Conservation (phyloP, 371 early-diverging fungal genomes). For the Rhizopus sp. region DNA sequence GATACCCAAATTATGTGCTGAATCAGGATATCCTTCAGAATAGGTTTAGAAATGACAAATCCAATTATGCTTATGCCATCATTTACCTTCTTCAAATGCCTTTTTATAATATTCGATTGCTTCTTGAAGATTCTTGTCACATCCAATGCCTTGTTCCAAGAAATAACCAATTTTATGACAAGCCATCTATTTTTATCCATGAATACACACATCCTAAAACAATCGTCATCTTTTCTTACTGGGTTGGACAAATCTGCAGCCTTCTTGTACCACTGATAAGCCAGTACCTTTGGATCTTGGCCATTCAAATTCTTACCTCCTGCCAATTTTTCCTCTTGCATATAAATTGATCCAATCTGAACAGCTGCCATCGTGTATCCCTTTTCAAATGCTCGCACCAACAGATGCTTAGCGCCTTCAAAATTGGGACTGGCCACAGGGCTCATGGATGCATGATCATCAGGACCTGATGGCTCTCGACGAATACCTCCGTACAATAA, state of each 20-base stretch:
- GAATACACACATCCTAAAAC: not conserved
- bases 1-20: slow-evolving; percentile 62
- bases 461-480: slow-evolving; percentile 36
- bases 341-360: slow-evolving; percentile 59
- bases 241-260: slow-evolving; percentile 59
- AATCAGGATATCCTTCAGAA: slow-evolving; percentile 55
- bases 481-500: slow-evolving; percentile 61
- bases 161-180: slow-evolving; percentile 61
- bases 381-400: slow-evolving; percentile 56
- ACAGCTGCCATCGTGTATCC: slow-evolving; percentile 64
- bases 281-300: slow-evolving; percentile 51
- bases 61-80: not conserved
- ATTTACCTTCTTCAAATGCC: slow-evolving; percentile 53
- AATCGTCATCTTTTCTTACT: slow-evolving; percentile 26
- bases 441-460: slow-evolving; percentile 47
- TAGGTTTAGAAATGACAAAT: not conserved
- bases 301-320: slow-evolving; percentile 54
- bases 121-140: slow-evolving; percentile 39
- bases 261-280: slow-evolving; percentile 54
- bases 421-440: slow-evolving; percentile 62
- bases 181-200: slow-evolving; percentile 46
- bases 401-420: slow-evolving; percentile 52
- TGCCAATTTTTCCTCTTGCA: slow-evolving; percentile 58
- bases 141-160: slow-evolving; percentile 51
- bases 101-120: slow-evolving; percentile 56